phyloP scores from a whole-genome alignment of 257 asterid genomes.

The Nicotiana attenuata region DNA sequence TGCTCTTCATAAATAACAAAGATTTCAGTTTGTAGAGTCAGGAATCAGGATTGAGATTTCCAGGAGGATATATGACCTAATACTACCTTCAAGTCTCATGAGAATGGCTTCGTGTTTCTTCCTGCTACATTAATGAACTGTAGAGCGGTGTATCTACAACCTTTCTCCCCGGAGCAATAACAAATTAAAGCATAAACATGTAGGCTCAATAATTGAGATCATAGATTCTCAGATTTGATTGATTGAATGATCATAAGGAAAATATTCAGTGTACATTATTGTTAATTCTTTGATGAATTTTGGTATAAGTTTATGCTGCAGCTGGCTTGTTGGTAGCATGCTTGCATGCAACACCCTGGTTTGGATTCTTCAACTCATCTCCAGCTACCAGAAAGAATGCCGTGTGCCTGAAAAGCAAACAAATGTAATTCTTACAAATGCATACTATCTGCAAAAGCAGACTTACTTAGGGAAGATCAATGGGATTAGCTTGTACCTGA shows the following conservation, averaged over 20 bases:
- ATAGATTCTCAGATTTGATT: neutral
- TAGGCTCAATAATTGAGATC: neutral
- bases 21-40: neutral
- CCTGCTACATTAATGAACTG: neutral
- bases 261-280: neutral
- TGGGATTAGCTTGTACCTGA: slow-evolving; percentile 45
- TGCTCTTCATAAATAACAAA: neutral
- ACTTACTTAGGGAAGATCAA: neutral
- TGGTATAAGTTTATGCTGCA: slow-evolving; percentile 21
- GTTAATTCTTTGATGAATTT: neutral
- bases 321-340: slow-evolving; percentile 51
- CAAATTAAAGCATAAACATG: neutral
- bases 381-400: slow-evolving; percentile 97
- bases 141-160: neutral
- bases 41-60: neutral
- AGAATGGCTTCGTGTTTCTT: neutral
- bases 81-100: neutral
- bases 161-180: neutral
- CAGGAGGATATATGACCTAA: too few relatives aligned
- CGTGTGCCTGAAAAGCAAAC: slow-evolving; percentile 55
- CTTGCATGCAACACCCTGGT: slow-evolving; percentile 49
- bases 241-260: neutral
- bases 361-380: slow-evolving; percentile 66
- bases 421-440: neutral
- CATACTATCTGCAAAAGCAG: neutral